Evolutionary conservation across 257 asterid genomes (phyloP).

Genomic region (Solanum chiquidenum): DNA sequence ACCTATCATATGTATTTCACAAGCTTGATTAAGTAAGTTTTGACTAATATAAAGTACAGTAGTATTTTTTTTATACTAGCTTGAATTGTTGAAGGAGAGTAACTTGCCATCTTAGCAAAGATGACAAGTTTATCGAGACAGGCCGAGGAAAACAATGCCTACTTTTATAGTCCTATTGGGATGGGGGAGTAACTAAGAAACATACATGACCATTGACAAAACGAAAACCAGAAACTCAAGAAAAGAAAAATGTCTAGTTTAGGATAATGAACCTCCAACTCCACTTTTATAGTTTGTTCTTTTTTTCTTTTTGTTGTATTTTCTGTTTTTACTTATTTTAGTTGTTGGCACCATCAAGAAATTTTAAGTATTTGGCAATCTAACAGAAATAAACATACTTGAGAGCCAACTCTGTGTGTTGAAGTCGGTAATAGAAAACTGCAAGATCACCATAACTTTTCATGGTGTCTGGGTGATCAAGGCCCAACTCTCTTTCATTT

Average conservation of each 20-base stretch:
- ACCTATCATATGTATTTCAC: not conserved
- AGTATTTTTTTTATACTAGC: not conserved
- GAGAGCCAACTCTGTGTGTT: conserved; percentile 92
- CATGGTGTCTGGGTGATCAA: conserved; percentile 99
- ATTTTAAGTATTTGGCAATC: not conserved
- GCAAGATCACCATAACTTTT: conserved; percentile 99
- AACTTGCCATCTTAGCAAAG: not conserved
- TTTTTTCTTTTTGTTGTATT: not conserved
- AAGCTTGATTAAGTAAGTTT: not conserved
- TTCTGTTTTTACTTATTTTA: not conserved
- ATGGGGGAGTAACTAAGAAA: not conserved
- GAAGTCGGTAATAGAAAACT: conserved; percentile 97
- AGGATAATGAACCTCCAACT: not conserved
- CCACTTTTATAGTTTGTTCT: not conserved
- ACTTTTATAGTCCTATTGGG: not conserved
- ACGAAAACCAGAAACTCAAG: not conserved
- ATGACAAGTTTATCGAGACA: not conserved
- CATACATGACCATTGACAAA: not conserved
- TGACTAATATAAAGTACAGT: not conserved
- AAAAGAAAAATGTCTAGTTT: not conserved
- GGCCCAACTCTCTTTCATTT: conserved; percentile 97
- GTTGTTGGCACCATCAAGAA: not conserved
- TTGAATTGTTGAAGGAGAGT: not conserved
- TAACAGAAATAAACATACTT: conserved; percentile 26
- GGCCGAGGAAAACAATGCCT: not conserved